These are phyloP conservation scores for Mucor saturninus DNA, from an alignment of 371 early-diverging fungal genomes.

Conservation along the genomic window DNA sequence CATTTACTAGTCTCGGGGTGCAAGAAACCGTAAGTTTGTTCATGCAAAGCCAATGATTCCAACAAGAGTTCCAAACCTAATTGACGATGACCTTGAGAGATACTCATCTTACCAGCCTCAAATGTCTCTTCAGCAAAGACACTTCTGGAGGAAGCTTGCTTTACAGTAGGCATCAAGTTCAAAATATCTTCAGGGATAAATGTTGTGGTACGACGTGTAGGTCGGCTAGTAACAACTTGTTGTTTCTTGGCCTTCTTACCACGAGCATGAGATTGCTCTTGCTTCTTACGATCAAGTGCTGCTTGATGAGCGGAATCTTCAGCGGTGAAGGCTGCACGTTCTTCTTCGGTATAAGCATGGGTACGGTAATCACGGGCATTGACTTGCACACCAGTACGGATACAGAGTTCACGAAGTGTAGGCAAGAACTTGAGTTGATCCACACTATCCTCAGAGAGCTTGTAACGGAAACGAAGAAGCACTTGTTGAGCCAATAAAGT, in stretches of 20 bases:
- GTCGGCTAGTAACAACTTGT: neutral
- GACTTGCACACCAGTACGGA: conserved; percentile 86
- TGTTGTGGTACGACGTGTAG: conserved; percentile 43
- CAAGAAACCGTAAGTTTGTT: conserved; percentile 90
- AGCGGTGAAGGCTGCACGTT: conserved; percentile 42
- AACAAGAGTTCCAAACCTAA: conserved; percentile 81
- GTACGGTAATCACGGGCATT: conserved; percentile 76
- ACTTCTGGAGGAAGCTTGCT: conserved; percentile 71
- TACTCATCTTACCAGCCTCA: conserved; percentile 83
- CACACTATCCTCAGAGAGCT: conserved; percentile 59
- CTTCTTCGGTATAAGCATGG: conserved; percentile 51
- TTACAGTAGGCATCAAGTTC: conserved; percentile 83
- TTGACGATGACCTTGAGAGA: conserved; percentile 81
- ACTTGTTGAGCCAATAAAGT: conserved; percentile 65
- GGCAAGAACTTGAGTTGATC: conserved; percentile 62
- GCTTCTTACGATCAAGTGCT: conserved; percentile 40
- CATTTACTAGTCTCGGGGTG: conserved; percentile 88
- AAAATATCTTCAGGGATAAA: conserved; percentile 81
- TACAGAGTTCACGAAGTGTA: conserved; percentile 82
- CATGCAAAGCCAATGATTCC: conserved; percentile 87
- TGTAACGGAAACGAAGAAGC: conserved; percentile 77
- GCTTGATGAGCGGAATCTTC: conserved; percentile 40
- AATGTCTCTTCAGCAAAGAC: conserved; percentile 88
- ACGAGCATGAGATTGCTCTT: conserved; percentile 34
- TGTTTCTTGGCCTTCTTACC: conserved; percentile 47